A percentile compares a stretch with the other conserved stretches of the same genome.
phyloP scores from a whole-genome alignment of 768 basidiomycete genomes.

The Polyporus arcularius region DNA sequence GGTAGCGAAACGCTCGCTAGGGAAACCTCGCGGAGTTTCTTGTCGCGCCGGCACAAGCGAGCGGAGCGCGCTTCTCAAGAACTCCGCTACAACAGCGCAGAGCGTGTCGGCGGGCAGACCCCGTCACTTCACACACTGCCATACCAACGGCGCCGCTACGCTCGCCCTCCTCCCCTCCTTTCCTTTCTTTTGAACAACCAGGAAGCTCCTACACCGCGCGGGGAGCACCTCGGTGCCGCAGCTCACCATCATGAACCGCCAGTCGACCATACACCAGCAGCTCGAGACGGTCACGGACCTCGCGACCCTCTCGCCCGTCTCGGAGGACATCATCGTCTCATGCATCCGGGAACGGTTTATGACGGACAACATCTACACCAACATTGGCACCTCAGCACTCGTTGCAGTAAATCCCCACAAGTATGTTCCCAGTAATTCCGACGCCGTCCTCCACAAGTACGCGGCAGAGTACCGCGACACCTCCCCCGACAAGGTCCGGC shows the following conservation, averaged over 20 bases:
- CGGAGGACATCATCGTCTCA: slow-evolving; percentile 84
- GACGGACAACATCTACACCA: slow-evolving; percentile 80
- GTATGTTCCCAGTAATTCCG: slow-evolving; percentile 80
- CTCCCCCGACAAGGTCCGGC: slow-evolving; percentile 54
- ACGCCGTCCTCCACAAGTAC: slow-evolving; percentile 83
- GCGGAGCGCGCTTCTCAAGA: too few relatives aligned
- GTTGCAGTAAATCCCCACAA: slow-evolving; percentile 95
- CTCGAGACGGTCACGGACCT: slow-evolving; percentile 77
- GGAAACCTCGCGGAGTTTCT: too few relatives aligned
- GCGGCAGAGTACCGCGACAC: slow-evolving; percentile 84
- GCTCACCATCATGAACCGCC: slow-evolving; percentile 40
- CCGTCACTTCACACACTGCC: slow-evolving; percentile 17
- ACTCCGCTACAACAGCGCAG: too few relatives aligned
- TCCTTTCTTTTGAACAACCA: slow-evolving; percentile 15
- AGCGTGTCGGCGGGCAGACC: too few relatives aligned
- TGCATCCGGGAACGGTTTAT: slow-evolving; percentile 87
- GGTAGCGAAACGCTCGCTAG: too few relatives aligned
- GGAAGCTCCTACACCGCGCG: slow-evolving; percentile 8
- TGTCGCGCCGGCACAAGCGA: too few relatives aligned
- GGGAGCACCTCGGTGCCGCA: slow-evolving; percentile 19
- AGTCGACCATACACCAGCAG: slow-evolving; percentile 61
- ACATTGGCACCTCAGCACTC: slow-evolving; percentile 66
- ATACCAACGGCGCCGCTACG: slow-evolving; percentile 20
- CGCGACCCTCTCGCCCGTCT: slow-evolving; percentile 60
- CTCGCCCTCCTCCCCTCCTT: slow-evolving; percentile 18